These are phyloP conservation scores for Remersonia thermophila DNA, from an alignment of 2,329 filamentous ascomycete genomes.

Conservation along the genomic window DNA sequence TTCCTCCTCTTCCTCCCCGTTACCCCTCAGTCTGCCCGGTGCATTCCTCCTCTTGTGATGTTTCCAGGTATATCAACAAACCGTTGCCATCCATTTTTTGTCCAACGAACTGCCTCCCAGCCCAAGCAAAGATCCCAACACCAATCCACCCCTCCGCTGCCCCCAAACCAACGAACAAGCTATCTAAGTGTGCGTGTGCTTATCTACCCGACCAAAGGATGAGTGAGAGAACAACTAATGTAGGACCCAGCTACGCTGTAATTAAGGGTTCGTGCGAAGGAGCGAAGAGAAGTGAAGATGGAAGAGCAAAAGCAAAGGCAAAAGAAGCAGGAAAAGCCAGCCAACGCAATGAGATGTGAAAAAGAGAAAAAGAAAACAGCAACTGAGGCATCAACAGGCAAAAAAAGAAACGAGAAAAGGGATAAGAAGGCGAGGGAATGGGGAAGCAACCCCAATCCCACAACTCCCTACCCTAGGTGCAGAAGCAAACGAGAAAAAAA, in stretches of 20 bases:
- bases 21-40: no score
- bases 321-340: slow-evolving; percentile 2
- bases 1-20: slow-evolving; percentile 5
- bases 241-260: neutral
- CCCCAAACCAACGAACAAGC: slow-evolving; percentile 1
- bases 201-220: slow-evolving; percentile 5
- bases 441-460: neutral
- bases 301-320: neutral
- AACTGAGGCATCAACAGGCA: slow-evolving; percentile 4
- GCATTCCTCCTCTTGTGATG: no score
- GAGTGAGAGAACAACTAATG: neutral
- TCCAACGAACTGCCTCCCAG: neutral
- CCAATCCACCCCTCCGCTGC: no score
- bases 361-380: slow-evolving; percentile 2
- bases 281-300: slow-evolving; percentile 4
- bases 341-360: slow-evolving; percentile 2
- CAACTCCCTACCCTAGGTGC: neutral
- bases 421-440: no score
- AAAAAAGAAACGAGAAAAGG: slow-evolving; percentile 3
- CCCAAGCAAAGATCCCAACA: neutral
- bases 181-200: slow-evolving; percentile 1
- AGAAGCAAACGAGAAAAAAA: neutral
- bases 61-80: slow-evolving; percentile 9
- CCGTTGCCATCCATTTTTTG: slow-evolving; percentile 5
- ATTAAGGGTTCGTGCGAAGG: slow-evolving; percentile 1